Conservation (phyloP, 192 early-diverging fungal genomes). For the Physocladia obscura region DNA sequence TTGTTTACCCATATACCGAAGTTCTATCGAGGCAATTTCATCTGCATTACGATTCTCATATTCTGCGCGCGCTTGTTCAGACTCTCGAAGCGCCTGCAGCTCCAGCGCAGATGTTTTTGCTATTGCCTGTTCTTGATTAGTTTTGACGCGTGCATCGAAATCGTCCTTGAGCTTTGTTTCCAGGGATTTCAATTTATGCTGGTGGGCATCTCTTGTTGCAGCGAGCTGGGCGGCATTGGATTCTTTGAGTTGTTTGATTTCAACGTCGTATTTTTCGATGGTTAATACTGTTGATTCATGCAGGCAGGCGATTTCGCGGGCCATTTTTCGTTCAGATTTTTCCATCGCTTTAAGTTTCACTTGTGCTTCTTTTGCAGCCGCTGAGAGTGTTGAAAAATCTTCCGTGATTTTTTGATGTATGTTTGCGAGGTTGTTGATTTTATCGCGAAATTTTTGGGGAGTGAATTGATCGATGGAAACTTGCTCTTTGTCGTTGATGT, state of each 20-base stretch:
- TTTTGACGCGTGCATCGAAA: background rate
- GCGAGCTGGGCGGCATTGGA: constrained; percentile 18
- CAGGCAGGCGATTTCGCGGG: too few species aligned
- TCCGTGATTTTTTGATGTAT: too few species aligned
- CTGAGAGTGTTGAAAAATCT: too few species aligned
- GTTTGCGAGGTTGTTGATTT: too few species aligned
- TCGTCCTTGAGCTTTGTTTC: constrained; percentile 14
- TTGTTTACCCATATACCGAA: background rate
- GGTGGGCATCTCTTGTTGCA: constrained; percentile 8
- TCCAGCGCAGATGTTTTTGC: background rate
- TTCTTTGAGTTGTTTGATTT: constrained; percentile 18
- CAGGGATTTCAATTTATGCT: constrained; percentile 13
- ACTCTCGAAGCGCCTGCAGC: constrained; percentile 9
- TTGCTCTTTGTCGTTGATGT: too few species aligned
- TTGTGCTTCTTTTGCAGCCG: too few species aligned
- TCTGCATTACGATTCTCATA: background rate
- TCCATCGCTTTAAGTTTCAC: too few species aligned
- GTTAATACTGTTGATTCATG: too few species aligned
- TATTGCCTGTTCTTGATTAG: background rate
- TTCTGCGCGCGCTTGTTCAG: constrained; percentile 5
- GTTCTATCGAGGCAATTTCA: background rate
- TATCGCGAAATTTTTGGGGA: too few species aligned
- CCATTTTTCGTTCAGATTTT: too few species aligned
- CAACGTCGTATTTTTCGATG: too few species aligned
- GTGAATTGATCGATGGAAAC: too few species aligned